Base-by-base conservation (phyloP, 345 rosid species). In the Isatis tinctoria region DNA sequence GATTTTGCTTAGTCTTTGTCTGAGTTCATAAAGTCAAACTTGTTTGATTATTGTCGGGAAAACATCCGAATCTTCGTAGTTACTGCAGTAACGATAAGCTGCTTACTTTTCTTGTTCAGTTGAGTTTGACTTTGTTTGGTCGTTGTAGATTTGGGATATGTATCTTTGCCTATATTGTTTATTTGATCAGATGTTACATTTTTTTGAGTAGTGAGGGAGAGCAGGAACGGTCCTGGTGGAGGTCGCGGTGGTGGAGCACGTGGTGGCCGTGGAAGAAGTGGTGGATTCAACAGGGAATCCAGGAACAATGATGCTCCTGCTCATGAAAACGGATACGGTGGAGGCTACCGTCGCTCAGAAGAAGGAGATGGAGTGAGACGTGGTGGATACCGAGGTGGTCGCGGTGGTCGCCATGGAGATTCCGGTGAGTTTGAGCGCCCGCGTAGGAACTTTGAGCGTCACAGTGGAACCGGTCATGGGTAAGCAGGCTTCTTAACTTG, bases 391-490 rank as follows among this genome's bases (percentile, higher is more conserved):
- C 92, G 89, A 0, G 8, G 35, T 35, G 65, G 64, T 8, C 60
- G 72, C 2, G 72, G 61, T 4, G 80, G 82, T 69, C 92, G 92
- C 17, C 93, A 86, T 39, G 91, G 90, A 28, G 99, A 90, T 22
- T 87, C 30, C n/a, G 87, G 81, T 45, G 96, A 85, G 10, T 86
- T 79, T 3, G 93, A 86, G 64, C 90, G 86, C 27, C 88, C 97
- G 39, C 83, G 88, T 0, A 86, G 96, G 86, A 0, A 14, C 40
- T 87, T 35, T 69, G 97, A 94, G 17, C 96, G 97, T 4, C 97
- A 47, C 73, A 95, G 97, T 70, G 97, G 97, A 35, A 90, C 97
- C 24, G 97, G 92, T 48, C 88, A 87, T 0, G 96, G 99, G 99
- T 92, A 56, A 78, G 88, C 78, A 54, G 16, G 48, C 35, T 43